These are phyloP conservation scores for Zasmidium cellare DNA, from an alignment of 2,329 filamentous ascomycete genomes.

Conservation along the genomic window DNA sequence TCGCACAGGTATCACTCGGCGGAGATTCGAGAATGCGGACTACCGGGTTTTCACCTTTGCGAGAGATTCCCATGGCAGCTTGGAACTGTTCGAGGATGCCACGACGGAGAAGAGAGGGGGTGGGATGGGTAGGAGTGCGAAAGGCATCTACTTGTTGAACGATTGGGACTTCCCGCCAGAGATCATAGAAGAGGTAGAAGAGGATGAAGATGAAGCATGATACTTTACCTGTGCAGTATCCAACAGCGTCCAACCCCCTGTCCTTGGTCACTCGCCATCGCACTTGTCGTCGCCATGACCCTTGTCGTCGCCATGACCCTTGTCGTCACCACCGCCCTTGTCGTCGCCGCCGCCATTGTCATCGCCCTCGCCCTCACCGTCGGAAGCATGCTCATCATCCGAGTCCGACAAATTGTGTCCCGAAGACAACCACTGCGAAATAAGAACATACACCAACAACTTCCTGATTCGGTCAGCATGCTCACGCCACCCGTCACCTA, in stretches of 20 bases:
- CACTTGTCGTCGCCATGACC: too few relatives aligned
- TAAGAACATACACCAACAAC: background rate
- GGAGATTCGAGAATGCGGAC: constrained; percentile 23
- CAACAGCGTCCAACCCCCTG: background rate
- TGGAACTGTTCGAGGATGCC: constrained; percentile 17
- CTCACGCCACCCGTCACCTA: background rate
- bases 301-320: too few relatives aligned
- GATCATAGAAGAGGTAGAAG: constrained; percentile 4
- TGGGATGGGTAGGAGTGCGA: constrained; percentile 21
- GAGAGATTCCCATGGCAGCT: constrained; percentile 1
- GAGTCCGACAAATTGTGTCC: background rate
- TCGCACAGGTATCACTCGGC: constrained; percentile 15
- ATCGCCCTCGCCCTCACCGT: too few relatives aligned
- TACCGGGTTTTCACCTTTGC: constrained; percentile 20
- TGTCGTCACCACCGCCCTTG: too few relatives aligned
- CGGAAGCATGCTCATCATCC: background rate
- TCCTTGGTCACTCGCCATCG: too few relatives aligned
- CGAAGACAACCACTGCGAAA: background rate
- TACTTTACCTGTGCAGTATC: background rate
- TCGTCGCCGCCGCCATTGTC: too few relatives aligned
- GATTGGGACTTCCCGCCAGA: constrained; percentile 21
- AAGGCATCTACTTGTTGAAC: constrained; percentile 16
- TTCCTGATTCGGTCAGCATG: background rate
- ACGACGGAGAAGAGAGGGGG: constrained; percentile 17
- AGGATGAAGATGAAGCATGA: background rate